Conservation (phyloP, 331 rosid genomes). For the Pyrus hybrid region DNA sequence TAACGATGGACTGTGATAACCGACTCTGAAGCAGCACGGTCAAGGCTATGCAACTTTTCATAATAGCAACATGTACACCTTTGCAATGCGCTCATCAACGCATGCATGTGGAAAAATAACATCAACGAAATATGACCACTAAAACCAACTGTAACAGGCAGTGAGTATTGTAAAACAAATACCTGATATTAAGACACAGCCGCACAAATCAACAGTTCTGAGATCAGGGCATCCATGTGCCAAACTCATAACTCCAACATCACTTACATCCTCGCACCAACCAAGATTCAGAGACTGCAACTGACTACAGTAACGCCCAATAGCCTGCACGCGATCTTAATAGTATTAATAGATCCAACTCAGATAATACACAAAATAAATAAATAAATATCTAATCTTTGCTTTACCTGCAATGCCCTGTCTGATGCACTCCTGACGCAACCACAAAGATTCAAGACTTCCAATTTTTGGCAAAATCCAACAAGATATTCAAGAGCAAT, state of each 20-base stretch:
- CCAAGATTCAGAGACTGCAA: constrained; percentile 85
- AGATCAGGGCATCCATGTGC: constrained; percentile 94
- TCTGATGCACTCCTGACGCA: constrained; percentile 72
- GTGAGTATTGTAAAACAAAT: background rate
- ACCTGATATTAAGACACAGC: constrained; percentile 88
- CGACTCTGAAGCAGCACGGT: background rate
- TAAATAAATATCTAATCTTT: background rate
- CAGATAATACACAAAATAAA: background rate
- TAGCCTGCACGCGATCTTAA: constrained; percentile 45
- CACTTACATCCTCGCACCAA: constrained; percentile 84
- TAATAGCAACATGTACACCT: background rate
- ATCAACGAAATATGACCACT: background rate
- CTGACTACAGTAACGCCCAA: constrained; percentile 68
- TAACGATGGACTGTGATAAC: background rate
- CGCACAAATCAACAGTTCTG: constrained; percentile 71
- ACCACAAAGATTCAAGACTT: constrained; percentile 81
- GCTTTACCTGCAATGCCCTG: constrained; percentile 69
- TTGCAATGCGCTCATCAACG: background rate
- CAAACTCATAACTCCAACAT: constrained; percentile 78
- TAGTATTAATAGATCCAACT: background rate
- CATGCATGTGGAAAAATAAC: background rate
- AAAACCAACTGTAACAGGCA: background rate
- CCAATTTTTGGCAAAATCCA: constrained; percentile 55
- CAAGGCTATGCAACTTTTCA: background rate
- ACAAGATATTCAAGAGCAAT: constrained; percentile 63